These are phyloP conservation scores for Magnusiomyces starmeri DNA, from an alignment of 1,139 yeast genomes.

Conservation along the genomic window DNA sequence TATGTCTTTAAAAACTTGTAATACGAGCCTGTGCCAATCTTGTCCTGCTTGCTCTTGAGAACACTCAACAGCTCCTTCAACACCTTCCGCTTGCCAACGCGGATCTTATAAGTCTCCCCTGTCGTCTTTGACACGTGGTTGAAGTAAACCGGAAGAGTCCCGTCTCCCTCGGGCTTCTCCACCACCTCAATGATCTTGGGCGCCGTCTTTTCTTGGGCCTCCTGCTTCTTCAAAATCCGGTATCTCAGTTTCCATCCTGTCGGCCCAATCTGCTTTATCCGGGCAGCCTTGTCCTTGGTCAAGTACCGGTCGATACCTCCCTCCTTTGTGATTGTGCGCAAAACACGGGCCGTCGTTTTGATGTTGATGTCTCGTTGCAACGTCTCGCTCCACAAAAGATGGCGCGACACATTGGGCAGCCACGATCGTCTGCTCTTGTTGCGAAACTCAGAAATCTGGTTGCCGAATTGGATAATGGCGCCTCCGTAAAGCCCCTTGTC, in stretches of 20 bases:
- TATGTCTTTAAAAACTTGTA: conserved; percentile 41
- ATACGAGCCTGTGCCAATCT: conserved; percentile 41
- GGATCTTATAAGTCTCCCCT: conserved; percentile 43
- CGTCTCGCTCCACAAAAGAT: conserved; percentile 78
- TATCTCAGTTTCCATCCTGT: conserved; percentile 86
- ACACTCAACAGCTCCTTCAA: conserved; percentile 48
- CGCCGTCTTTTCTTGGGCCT: conserved; percentile 29
- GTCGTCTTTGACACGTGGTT: conserved; percentile 38
- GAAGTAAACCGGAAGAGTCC: conserved; percentile 42
- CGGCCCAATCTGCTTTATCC: conserved; percentile 87
- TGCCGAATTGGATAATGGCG: conserved; percentile 67
- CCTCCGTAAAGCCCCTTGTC: conserved; percentile 90
- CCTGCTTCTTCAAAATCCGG: conserved; percentile 43
- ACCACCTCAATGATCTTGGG: conserved; percentile 21
- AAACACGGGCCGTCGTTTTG: conserved; percentile 70
- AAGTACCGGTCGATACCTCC: conserved; percentile 91
- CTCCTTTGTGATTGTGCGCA: conserved; percentile 80
- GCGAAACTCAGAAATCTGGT: conserved; percentile 68
- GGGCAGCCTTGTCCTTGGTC: conserved; percentile 76
- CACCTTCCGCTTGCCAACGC: conserved; percentile 58
- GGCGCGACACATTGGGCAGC: conserved; percentile 70
- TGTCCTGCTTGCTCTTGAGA: conserved; percentile 40
- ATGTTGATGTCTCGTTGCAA: conserved; percentile 50
- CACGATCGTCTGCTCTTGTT: conserved; percentile 73
- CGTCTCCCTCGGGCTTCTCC: conserved; percentile 13